Base-by-base conservation (phyloP, 805 yeast genomes). In the Barnettozyma salicaria region DNA sequence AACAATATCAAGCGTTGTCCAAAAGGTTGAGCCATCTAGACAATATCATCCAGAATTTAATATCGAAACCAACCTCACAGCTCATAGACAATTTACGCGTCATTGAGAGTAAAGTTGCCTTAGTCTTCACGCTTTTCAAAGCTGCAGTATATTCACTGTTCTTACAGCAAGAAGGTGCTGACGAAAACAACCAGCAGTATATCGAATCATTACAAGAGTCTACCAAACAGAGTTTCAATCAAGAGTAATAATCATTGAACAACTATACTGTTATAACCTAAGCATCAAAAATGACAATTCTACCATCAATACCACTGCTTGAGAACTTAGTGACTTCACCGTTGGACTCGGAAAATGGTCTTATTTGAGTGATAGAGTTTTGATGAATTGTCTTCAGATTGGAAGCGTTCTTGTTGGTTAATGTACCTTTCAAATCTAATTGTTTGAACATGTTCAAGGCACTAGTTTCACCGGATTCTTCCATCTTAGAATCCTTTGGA, bases 401-500 rank as follows among this genome's bases (percentile, higher is more conserved):
- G 22, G 71, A 60, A 27, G 69, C 65, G 36, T 64, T 61, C 37
- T 59, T 57, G 21, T 58, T 58, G 39, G 61, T 68, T 35, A 75
- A 75, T 40, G 84, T 74, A 42, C 99, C 99, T 69, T 88, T 92
- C 59, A 90, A 73, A 64, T 92, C 99, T 72, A 92, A 67, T 61
- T 90, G 96, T 62, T 86, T 80, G 68, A 92, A 92, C 89, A 90
- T 87, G 65, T 84, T 83, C 60, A 92, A 74, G 6, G 94, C 94
- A 46, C 80, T 75, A 45, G 82, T 84, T 45, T 84, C 81, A 36
- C 63, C 63, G 6, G 74, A 66, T 11, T 72, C 63, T 36, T 58
- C 58, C 29, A 63, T 68, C 11, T 72, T 72, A 39, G 70, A 74
- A 38, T 75, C 85, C 32, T 68, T 75, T 29, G 68, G 76, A 34